Conservation (phyloP, 495 filamentous ascomycete genomes). For the Aspergillus mulundensis region DNA sequence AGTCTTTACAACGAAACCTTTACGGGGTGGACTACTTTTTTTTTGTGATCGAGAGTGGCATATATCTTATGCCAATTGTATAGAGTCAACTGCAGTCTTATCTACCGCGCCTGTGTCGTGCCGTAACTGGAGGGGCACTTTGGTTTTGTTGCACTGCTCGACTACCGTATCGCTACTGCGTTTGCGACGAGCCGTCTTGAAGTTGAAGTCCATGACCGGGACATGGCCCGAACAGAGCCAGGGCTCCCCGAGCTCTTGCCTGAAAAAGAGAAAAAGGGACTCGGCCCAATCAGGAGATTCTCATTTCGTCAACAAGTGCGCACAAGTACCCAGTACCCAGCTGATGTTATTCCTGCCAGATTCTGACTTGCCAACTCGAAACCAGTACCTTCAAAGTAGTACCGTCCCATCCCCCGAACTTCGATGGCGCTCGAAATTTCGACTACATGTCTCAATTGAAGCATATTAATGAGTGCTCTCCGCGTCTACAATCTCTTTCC, state of each 20-base stretch:
- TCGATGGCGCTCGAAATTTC: constrained; percentile 18
- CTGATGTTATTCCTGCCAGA: neutral
- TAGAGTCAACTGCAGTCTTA: too few species aligned
- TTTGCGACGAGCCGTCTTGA: neutral
- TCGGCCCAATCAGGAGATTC: constrained; percentile 19
- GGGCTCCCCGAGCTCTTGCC: constrained; percentile 12
- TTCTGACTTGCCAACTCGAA: neutral
- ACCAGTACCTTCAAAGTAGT: constrained; percentile 12
- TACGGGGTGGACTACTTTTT: too few species aligned
- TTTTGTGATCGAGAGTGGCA: too few species aligned
- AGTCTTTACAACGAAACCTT: too few species aligned
- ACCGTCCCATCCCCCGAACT: constrained; percentile 5
- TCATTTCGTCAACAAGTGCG: constrained; percentile 28
- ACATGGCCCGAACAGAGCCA: constrained; percentile 22
- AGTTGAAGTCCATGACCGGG: constrained; percentile 24
- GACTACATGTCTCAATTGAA: constrained; percentile 18
- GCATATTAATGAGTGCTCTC: constrained; percentile 20
- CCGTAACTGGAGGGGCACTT: neutral
- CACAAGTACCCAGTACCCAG: constrained; percentile 1
- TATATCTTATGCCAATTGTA: too few species aligned
- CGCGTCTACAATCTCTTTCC: constrained; percentile 28
- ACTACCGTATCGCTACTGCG: neutral
- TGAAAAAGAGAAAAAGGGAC: constrained; percentile 38
- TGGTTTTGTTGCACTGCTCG: neutral
- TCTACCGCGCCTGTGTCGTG: too few species aligned